Evolutionary conservation across 495 filamentous ascomycete genomes (phyloP), one percentile per base, ranked within the genome.

Genomic region (Aspergillus mulundensis): DNA sequence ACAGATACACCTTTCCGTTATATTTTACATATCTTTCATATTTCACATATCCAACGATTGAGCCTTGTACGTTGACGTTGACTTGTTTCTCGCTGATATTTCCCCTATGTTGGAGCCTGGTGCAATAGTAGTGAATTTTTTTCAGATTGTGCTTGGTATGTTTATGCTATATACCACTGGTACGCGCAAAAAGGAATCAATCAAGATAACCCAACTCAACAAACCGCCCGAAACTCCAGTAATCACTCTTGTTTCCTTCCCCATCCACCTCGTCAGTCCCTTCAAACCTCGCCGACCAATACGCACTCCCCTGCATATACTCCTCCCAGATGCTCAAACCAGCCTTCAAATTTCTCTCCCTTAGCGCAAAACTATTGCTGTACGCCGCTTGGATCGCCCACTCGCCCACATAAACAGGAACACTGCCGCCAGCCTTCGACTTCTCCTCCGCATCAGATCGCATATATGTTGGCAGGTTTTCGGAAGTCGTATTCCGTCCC

Each of bases 401-500:
- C 58, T 69, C 66, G 23, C 58, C 68, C 5, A 68, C 62, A 54
- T 68, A 70, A 7, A 62, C 63, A 12, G 68, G 68, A 46, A 73
- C 68, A 12, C 63, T 66, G 54, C 63, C 59, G 3, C 65, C 65
- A 36, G 32, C 12, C 12, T 11, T 14, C 8, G 53, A 41, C 10
- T 55, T 61, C 0, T 23, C 36, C 21, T 51, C 34, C 5, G 62
- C 65, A 54, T 70, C 65, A 3, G 54, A 49, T 14, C 55, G 59
- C 16, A 73, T 43, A 40, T 56, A 59, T 3, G 20, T 36, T 0
- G 62, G 57, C 32, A 70, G 24, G 54, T 65, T 69, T n/a, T 47
- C 58, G 3, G 64, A 62, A 4, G 62, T 69, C 18, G 61, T 43
- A 43, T 63, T 61, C n/a, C 42, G 21, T 23, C 61, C 58, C 48